These are phyloP conservation scores for Vitis vinifera DNA, from an alignment of 164 flowering plant genomes.

Conservation along the genomic window ASM3070453v1 NC_081817.1:1388501-1389000, in stretches of 20 bases:
- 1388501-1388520: slow-evolving; percentile 1
- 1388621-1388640: slow-evolving; percentile 80
- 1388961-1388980: slow-evolving; percentile 15
- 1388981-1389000: slow-evolving; percentile 1
- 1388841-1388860: too few species aligned
- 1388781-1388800: slow-evolving; percentile 67
- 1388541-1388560: background rate
- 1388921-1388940: background rate
- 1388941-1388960: background rate
- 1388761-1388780: slow-evolving; percentile 83
- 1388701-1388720: slow-evolving; percentile 85
- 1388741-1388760: slow-evolving; percentile 94
- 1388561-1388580: slow-evolving; percentile 68
- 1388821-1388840: background rate
- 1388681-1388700: slow-evolving; percentile 81
- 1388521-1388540: background rate
- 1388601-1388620: slow-evolving; percentile 71
- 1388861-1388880: too few species aligned
- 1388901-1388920: background rate
- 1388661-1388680: slow-evolving; percentile 85
- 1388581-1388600: slow-evolving; percentile 81
- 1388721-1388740: slow-evolving; percentile 84
- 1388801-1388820: slow-evolving; percentile 52
- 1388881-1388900: too few species aligned
- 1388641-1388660: slow-evolving; percentile 78